Evolutionary conservation across 1,284 basidiomycete species (phyloP).

Genomic region (Xanthoconium separans): DNA sequence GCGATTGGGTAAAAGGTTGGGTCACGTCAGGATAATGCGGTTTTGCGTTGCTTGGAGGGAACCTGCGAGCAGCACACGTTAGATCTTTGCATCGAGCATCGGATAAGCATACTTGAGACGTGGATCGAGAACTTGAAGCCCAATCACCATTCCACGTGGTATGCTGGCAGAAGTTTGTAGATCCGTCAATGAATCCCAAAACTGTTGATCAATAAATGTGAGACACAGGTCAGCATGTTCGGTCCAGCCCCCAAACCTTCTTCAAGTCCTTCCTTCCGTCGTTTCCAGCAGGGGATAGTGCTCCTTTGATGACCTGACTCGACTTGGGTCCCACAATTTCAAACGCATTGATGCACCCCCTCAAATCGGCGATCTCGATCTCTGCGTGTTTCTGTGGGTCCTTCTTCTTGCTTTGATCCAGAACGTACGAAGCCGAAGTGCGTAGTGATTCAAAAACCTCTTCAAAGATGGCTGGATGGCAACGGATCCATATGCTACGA

Average conservation of each 20-base stretch:
- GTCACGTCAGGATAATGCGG: slow-evolving; percentile 25
- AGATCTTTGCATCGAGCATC: not conserved
- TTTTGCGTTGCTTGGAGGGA: slow-evolving; percentile 77
- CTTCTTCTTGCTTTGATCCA: slow-evolving; percentile 43
- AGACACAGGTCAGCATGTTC: not conserved
- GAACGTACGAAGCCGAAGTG: slow-evolving; percentile 46
- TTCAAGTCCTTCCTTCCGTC: slow-evolving; percentile 59
- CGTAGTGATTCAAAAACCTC: slow-evolving; percentile 54
- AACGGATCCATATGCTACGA: slow-evolving; percentile 69
- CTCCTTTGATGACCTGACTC: slow-evolving; percentile 75
- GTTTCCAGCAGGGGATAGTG: slow-evolving; percentile 55
- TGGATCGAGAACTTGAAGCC: slow-evolving; percentile 79
- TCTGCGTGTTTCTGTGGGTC: slow-evolving; percentile 35
- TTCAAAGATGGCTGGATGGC: slow-evolving; percentile 73
- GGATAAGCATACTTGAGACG: slow-evolving; percentile 55
- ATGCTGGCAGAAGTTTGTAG: slow-evolving; percentile 66
- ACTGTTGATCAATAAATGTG: slow-evolving; percentile 41
- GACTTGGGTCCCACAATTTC: slow-evolving; percentile 86
- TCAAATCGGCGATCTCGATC: slow-evolving; percentile 68
- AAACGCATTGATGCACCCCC: slow-evolving; percentile 73
- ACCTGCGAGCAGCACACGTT: slow-evolving; percentile 43
- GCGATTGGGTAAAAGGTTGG: slow-evolving; percentile 8
- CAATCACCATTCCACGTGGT: slow-evolving; percentile 73
- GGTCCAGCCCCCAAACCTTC: slow-evolving; percentile 40
- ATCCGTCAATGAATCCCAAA: slow-evolving; percentile 63